These are phyloP conservation scores for Cordyceps tenuipes DNA, from an alignment of 2,329 filamentous ascomycete genomes.

Conservation along the genomic window DNA sequence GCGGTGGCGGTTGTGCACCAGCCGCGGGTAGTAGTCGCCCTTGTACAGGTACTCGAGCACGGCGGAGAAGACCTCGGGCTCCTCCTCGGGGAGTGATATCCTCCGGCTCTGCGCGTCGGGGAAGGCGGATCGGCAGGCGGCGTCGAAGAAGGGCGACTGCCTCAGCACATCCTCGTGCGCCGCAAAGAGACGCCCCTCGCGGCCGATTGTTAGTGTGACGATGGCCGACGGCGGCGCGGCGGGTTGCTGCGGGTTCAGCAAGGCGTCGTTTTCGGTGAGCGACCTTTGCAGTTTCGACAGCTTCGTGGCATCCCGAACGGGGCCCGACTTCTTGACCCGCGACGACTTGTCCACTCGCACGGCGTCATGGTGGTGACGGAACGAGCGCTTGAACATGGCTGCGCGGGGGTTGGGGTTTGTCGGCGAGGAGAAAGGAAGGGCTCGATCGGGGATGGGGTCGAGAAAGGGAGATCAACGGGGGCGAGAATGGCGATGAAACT, in stretches of 20 bases:
- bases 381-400: slow-evolving; percentile 88
- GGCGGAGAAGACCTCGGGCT: slow-evolving; percentile 88
- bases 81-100: slow-evolving; percentile 64
- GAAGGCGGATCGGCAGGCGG: slow-evolving; percentile 63
- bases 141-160: slow-evolving; percentile 76
- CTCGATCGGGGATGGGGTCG: slow-evolving; percentile 23
- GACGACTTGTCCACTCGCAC: slow-evolving; percentile 75
- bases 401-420: slow-evolving; percentile 25
- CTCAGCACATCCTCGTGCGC: slow-evolving; percentile 88
- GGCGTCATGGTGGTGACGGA: slow-evolving; percentile 62
- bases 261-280: slow-evolving; percentile 49
- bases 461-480: slow-evolving; percentile 16
- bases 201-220: slow-evolving; percentile 76
- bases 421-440: slow-evolving; percentile 12
- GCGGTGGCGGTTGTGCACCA: slow-evolving; percentile 77
- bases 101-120: slow-evolving; percentile 70
- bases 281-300: slow-evolving; percentile 79
- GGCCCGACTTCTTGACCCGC: slow-evolving; percentile 60
- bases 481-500: slow-evolving; percentile 16
- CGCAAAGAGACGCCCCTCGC: slow-evolving; percentile 82
- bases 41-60: slow-evolving; percentile 97
- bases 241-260: slow-evolving; percentile 8
- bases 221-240: slow-evolving; percentile 54
- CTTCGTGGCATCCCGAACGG: slow-evolving; percentile 65
- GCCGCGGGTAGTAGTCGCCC: slow-evolving; percentile 86